Base-by-base conservation (phyloP, 73 alveolate genomes). In the Paramecium primaurelia region DNA sequence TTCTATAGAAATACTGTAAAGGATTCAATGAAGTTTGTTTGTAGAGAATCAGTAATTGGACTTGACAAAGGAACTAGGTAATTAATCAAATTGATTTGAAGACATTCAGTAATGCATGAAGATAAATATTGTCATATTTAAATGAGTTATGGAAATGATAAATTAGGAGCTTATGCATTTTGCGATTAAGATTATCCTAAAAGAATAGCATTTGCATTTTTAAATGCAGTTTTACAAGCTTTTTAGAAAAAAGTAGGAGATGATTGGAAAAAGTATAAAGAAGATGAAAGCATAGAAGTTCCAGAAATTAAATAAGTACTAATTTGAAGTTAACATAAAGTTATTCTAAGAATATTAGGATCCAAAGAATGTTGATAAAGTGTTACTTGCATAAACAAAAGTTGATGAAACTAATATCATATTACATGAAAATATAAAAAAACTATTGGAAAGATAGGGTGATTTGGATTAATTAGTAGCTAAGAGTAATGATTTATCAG, bases 91-190 rank as follows among this genome's bases (percentile, higher is more conserved):
- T 28, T 34, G 6, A 54, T 54, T 44, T 12, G 6, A 45, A 80
- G 94, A 89, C 94, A 89, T 69, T 59, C 86, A 71, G 94, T 89
- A 11, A 45, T 71, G 8, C 92, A 89, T 89, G 94, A 89, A 37
- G 94, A 89, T 64, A 71, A 71, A 54, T 89, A 64, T 89, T 77
- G 86, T 20, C 88, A 89, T 32, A 89, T 89, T 2, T 49, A 80
- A 44, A 80, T 89, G 88, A 92, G 88, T 18, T 45, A 77, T 28
- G 47, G 69, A 49, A 89, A 36, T 26, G 92, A 89, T 45, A 89
- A 71, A 59, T 30, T 89, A 18, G 92, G 86, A n/a, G 94, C 86
- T 0, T 89, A 89, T 47, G 94, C 94, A 38, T 89, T 89, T 37
- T 64, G 92, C 4, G 94, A 89, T 71, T 42, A 83, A 42, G 94